Evolutionary conservation across 1,284 basidiomycete genomes (phyloP).

Genomic region (Tylopilus sp.): DNA sequence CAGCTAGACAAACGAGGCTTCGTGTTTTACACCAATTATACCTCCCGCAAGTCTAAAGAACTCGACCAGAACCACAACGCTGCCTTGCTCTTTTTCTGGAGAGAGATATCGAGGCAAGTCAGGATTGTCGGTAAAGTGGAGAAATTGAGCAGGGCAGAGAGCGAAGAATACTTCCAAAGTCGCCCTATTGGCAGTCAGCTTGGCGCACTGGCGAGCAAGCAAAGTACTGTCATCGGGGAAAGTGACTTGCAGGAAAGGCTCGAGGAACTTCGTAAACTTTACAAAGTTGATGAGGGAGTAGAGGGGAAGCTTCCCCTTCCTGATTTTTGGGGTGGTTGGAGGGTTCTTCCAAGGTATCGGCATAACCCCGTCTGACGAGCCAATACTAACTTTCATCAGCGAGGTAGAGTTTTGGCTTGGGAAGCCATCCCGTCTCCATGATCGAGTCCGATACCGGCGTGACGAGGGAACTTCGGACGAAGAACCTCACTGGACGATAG

Average conservation of each 20-base stretch:
- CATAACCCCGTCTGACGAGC: background rate
- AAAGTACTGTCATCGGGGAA: slow-evolving; percentile 75
- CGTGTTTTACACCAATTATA: slow-evolving; percentile 96
- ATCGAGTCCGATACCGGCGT: slow-evolving; percentile 79
- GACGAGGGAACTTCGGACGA: slow-evolving; percentile 48
- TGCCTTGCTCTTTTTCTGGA: slow-evolving; percentile 90
- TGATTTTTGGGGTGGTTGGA: slow-evolving; percentile 95
- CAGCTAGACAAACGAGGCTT: slow-evolving; percentile 84
- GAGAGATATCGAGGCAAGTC: slow-evolving; percentile 77
- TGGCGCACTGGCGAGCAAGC: slow-evolving; percentile 91
- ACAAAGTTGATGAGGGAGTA: slow-evolving; percentile 46
- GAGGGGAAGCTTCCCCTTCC: slow-evolving; percentile 70
- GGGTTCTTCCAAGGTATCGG: slow-evolving; percentile 79
- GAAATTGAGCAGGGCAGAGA: slow-evolving; percentile 67
- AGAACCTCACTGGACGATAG: slow-evolving; percentile 27
- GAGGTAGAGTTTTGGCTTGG: slow-evolving; percentile 93
- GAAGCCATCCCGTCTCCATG: slow-evolving; percentile 85
- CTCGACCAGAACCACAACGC: slow-evolving; percentile 74
- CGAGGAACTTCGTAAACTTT: slow-evolving; percentile 56
- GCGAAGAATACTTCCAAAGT: slow-evolving; percentile 79
- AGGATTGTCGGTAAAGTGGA: slow-evolving; percentile 85
- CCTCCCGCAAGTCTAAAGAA: slow-evolving; percentile 86
- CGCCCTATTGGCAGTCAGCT: slow-evolving; percentile 83
- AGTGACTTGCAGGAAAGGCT: slow-evolving; percentile 66
- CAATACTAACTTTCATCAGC: slow-evolving; percentile 30